phyloP scores from a whole-genome alignment of 345 rosid genomes.

The Salix udensis region DNA sequence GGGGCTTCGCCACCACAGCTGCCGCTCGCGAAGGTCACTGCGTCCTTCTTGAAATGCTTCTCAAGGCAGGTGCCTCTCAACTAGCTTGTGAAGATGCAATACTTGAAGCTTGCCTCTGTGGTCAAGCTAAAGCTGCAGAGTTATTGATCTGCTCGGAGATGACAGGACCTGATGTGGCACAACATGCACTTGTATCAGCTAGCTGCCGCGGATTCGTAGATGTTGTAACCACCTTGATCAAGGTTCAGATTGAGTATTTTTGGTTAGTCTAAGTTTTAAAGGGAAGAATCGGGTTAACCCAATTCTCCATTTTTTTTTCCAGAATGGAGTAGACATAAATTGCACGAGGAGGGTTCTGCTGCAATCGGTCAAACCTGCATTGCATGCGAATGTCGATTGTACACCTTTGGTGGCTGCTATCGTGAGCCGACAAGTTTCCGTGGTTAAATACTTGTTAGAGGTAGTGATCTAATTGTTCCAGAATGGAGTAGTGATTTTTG shows the following conservation, averaged over 20 bases:
- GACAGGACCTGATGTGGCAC: constrained; percentile 30
- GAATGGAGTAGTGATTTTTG: too few species aligned
- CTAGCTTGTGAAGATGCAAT: constrained; percentile 34
- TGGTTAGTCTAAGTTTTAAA: neutral
- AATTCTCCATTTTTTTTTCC: neutral
- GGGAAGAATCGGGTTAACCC: neutral
- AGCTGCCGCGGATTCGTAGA: constrained; percentile 34
- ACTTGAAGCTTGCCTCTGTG: constrained; percentile 35
- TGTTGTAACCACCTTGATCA: constrained; percentile 21
- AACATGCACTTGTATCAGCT: constrained; percentile 31
- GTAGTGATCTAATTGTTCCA: constrained; percentile 8
- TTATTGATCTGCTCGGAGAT: constrained; percentile 34
- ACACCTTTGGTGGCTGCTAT: constrained; percentile 35
- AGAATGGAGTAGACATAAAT: constrained; percentile 34
- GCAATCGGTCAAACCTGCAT: constrained; percentile 29
- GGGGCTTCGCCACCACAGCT: constrained; percentile 40
- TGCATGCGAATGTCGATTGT: constrained; percentile 35
- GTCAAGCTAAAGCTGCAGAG: constrained; percentile 29
- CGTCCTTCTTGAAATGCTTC: constrained; percentile 33
- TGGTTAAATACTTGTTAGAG: constrained; percentile 35
- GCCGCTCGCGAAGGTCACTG: constrained; percentile 39
- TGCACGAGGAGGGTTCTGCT: constrained; percentile 13
- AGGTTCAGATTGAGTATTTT: constrained; percentile 15
- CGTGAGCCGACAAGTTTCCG: constrained; percentile 29
- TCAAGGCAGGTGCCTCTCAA: constrained; percentile 40